Percentiles rank a stretch among this genome's conserved stretches.
phyloP scores from a whole-genome alignment of 2,329 filamentous ascomycete species.

The Stemphylium vesicarium region DNA sequence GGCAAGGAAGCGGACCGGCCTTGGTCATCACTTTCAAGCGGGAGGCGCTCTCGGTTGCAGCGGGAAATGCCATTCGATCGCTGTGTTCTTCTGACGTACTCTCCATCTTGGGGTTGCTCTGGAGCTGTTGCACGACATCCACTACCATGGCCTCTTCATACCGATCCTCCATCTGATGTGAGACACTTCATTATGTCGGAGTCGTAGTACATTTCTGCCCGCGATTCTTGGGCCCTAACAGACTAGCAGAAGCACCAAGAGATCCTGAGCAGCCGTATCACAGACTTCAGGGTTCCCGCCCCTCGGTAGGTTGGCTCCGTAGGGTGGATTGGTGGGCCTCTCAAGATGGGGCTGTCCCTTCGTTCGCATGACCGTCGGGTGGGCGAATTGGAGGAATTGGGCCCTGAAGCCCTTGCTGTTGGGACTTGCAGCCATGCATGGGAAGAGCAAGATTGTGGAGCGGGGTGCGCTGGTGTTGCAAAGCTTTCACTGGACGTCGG shows the following conservation, averaged over 20 bases:
- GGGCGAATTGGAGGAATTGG: constrained; percentile 37
- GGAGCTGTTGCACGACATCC: constrained; percentile 21
- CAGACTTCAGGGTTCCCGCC: constrained; percentile 24
- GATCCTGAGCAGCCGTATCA: constrained; percentile 33
- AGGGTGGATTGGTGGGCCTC: constrained; percentile 7
- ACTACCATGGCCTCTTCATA: constrained; percentile 2
- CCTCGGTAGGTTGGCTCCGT: constrained; percentile 15
- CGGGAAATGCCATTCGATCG: constrained; percentile 35
- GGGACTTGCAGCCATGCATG: constrained; percentile 41
- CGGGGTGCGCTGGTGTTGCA: constrained; percentile 26
- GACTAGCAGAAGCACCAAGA: constrained; percentile 18
- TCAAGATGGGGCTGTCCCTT: constrained; percentile 26
- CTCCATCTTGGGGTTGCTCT: constrained; percentile 11
- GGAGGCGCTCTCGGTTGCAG: constrained; percentile 44
- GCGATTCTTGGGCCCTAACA: constrained; percentile 3
- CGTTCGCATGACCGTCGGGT: constrained; percentile 45
- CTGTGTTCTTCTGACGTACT: constrained; percentile 16
- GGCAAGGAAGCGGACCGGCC: constrained; percentile 33
- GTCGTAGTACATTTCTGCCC: constrained; percentile 9
- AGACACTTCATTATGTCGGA: constrained; percentile 15
- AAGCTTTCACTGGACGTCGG: constrained; percentile 26
- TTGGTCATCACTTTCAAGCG: constrained; percentile 31
- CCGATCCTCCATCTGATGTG: constrained; percentile 22
- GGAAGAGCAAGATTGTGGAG: constrained; percentile 31
- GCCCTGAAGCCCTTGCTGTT: constrained; percentile 21